phyloP scores from a whole-genome alignment of 495 filamentous ascomycete genomes.

The Penicillium flavigenum region DNA sequence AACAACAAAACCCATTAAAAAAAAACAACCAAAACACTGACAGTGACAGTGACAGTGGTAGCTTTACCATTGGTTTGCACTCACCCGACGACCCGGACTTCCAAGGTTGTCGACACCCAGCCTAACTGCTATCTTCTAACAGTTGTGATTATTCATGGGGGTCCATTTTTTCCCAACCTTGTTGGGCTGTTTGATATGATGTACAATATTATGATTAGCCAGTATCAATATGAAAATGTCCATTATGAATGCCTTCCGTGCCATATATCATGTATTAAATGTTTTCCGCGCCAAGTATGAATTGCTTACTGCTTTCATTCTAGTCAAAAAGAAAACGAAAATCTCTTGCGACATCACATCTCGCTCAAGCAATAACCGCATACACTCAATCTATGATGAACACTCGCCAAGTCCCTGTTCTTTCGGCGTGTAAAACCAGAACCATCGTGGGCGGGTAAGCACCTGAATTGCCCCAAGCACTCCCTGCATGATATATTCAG shows the following conservation, averaged over 20 bases:
- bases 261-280: too few relatives aligned
- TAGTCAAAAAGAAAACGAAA: neutral
- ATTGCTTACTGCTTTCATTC: too few relatives aligned
- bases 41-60: conserved; percentile 1
- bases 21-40: too few relatives aligned
- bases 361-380: neutral
- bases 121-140: conserved; percentile 5
- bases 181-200: conserved; percentile 12
- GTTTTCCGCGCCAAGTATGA: too few relatives aligned
- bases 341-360: neutral
- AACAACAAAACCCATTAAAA: too few relatives aligned
- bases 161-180: conserved; percentile 2
- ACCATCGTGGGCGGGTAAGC: too few relatives aligned
- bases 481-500: too few relatives aligned
- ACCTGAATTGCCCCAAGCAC: too few relatives aligned
- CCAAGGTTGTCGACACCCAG: neutral
- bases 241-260: neutral
- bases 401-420: neutral
- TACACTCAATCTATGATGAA: neutral
- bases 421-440: too few relatives aligned
- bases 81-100: conserved; percentile 5
- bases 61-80: conserved; percentile 8
- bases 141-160: neutral
- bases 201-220: conserved; percentile 19
- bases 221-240: conserved; percentile 15